phyloP scores from a whole-genome alignment of 108 stramenopile genomes.

The Skeletonema menzelii region DNA sequence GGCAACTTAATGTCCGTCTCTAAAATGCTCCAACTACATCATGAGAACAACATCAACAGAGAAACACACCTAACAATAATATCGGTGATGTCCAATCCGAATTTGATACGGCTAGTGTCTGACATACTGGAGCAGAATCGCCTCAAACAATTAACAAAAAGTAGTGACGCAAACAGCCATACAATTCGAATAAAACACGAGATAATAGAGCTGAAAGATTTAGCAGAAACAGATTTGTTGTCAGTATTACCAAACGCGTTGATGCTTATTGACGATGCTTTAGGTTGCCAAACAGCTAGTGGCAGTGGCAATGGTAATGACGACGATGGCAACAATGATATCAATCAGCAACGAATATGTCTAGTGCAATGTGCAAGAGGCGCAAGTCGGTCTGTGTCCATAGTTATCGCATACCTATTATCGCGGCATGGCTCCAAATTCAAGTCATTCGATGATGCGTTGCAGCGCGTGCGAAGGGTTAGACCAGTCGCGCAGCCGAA shows the following conservation, averaged over 20 bases:
- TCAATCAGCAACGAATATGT: slow-evolving; percentile 26
- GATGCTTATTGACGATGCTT: slow-evolving; percentile 29
- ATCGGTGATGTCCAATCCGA: slow-evolving; percentile 26
- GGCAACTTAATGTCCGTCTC: slow-evolving; percentile 26
- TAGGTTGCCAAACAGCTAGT: background rate
- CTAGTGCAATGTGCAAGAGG: slow-evolving; percentile 45
- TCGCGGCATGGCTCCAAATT: slow-evolving; percentile 25
- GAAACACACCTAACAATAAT: slow-evolving; percentile 24
- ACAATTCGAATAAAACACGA: slow-evolving; percentile 10
- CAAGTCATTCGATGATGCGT: slow-evolving; percentile 20
- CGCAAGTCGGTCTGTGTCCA: slow-evolving; percentile 37
- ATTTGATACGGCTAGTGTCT: slow-evolving; percentile 15
- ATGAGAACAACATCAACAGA: background rate
- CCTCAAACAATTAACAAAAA: background rate
- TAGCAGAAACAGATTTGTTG: slow-evolving; percentile 27
- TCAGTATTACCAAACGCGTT: slow-evolving; percentile 12
- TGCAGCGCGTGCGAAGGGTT: slow-evolving; percentile 26
- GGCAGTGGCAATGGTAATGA: background rate
- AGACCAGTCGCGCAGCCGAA: slow-evolving; percentile 31
- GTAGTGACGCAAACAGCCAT: background rate
- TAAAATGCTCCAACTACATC: slow-evolving; percentile 5
- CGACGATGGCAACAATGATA: background rate
- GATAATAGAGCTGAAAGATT: slow-evolving; percentile 27
- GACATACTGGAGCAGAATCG: slow-evolving; percentile 21
- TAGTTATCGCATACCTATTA: slow-evolving; percentile 40